Evolutionary conservation across 108 stramenopile genomes (phyloP).

Genomic region (Chaetoceros tenuissimus): DNA sequence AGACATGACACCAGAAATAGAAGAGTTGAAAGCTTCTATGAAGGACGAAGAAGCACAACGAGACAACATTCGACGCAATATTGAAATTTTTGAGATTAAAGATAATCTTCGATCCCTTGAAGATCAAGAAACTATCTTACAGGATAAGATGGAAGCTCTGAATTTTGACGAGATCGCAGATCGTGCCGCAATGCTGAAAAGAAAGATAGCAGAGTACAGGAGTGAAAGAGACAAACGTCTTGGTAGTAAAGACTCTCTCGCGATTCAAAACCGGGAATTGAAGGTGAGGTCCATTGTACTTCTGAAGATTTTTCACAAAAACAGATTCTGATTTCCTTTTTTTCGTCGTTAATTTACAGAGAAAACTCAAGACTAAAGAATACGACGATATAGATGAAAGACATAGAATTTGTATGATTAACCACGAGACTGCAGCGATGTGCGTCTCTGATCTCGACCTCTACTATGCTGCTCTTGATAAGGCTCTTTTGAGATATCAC

Average conservation of each 20-base stretch:
- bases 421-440: conserved; percentile 85
- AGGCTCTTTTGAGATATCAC: conserved; percentile 89
- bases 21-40: conserved; percentile 36
- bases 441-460: conserved; percentile 89
- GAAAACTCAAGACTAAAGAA: conserved; percentile 51
- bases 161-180: background rate
- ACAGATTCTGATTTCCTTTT: background rate
- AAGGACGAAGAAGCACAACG: conserved; percentile 60
- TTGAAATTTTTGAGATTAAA: conserved; percentile 39
- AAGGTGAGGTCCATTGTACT: background rate
- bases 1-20: conserved; percentile 34
- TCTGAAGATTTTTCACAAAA: background rate
- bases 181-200: background rate
- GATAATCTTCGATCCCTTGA: conserved; percentile 21
- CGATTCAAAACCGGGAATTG: background rate
- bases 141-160: background rate
- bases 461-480: conserved; percentile 86
- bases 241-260: conserved; percentile 28
- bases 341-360: no score
- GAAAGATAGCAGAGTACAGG: conserved; percentile 17
- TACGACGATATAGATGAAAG: conserved; percentile 85
- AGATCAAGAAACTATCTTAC: conserved; percentile 15
- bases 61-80: conserved; percentile 56
- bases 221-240: conserved; percentile 18
- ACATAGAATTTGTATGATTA: conserved; percentile 78